Evolutionary conservation across 2,329 filamentous ascomycete genomes (phyloP), one percentile per base, ranked within the genome.

Genomic region (Chaetothyriales sp.): DNA sequence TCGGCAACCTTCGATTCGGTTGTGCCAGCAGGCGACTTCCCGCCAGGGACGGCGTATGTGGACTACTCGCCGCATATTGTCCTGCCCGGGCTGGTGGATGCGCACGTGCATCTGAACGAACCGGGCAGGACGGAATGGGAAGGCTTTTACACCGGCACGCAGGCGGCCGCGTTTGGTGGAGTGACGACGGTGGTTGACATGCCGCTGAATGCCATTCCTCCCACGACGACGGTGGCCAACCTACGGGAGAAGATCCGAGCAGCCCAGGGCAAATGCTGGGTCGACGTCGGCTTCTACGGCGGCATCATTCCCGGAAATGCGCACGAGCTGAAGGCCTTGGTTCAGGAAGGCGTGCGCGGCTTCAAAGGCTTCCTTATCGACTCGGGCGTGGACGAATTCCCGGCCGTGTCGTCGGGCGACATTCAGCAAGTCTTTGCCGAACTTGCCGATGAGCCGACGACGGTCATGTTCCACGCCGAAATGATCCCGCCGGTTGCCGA

Each of bases 361-460:
- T 97, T 98, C 77, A 98, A 98, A 70, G 90, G 90, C 0, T 98
- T 98, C 68, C 70, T 98, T 61, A 97, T 97, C 65, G 89, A 97
- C 66, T 95, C 88, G 62, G 92, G 92, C 63, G 90, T 92, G 45
- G 88, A 95, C 45, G 92, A 98, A 65, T 98, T 98, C 67, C 92
- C 92, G 0, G 88, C 89, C 22, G 83, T 97, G n/a, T 85, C 85
- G 0, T 77, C 86, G 1, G 67, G 70, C 13, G 92, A 97, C 66
- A 85, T 97, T 53, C 74, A 78, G 1, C 77, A 85, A 43, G 89
- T 86, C 44, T 89, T 98, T 78, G 73, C 74, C 28, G 86, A 84
- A 46, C 78, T 98, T 55, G 85, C 86, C 55, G 81, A 87, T 60
- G 78, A 83, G 50, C 78, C 87, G 18, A 97, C 92, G 1, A 94